Evolutionary conservation across 2,329 filamentous ascomycete species (phyloP), one percentile per base, ranked within the genome.

Genomic region (Ophiostoma tasmaniense): DNA sequence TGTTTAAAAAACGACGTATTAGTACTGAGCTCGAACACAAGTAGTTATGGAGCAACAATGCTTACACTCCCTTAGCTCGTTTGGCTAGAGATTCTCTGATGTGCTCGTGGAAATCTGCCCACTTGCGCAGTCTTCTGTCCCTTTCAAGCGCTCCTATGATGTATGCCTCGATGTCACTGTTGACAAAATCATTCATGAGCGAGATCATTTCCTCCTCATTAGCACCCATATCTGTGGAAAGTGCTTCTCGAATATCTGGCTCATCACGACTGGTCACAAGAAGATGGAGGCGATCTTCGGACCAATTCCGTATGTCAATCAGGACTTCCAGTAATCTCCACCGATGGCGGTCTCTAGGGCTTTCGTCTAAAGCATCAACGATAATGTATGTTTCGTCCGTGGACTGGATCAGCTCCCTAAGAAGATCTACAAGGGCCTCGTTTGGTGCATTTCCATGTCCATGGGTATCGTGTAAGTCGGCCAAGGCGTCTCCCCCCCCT

Each of bases 321-420:
- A 78, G n/a, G 17, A 73, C 39, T 25, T 75, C 37, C 4, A 80
- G 71, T 28, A 77, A 52, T 1, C 71, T 74, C 17, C 73, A 72
- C 2, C 74, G 73, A 37, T 75, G 70, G 22, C 61, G 72, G 0
- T 61, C 55, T 61, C 25, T 17, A 6, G 55, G 55, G 25, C 77
- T 77, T 71, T 80, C 78, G 64, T 80, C 78, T 6, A 80, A 71
- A 0, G 78, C 79, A 69, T 81, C 78, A 28, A 61, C 22, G 2
- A 80, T 11, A 2, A 80, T 52, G 11, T 77, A 80, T 0, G 78
- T 74, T 8, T 76, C 68, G 0, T 75, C 50, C 59, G 79, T 79
- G 3, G 67, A 39, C 20, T 68, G 64, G 1, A 78, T 30, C 1
- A 77, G 52, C 52, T 74, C 55, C 50, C 55, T 70, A 0, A 78